phyloP scores from a whole-genome alignment of 108 stramenopile genomes.

The Ochromonas danica region DNA sequence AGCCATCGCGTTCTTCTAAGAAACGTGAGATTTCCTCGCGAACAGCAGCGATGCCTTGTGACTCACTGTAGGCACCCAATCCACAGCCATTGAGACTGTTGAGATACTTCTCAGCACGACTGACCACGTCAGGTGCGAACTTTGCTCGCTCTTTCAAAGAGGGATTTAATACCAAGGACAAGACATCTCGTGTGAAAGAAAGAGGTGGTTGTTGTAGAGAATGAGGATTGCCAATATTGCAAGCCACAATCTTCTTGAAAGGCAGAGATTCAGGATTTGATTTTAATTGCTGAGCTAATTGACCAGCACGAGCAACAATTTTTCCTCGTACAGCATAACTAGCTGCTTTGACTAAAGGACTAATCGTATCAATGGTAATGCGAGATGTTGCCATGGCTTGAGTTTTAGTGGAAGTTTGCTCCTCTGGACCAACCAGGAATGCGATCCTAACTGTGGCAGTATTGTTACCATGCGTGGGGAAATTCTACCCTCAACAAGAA shows the following conservation, averaged over 20 bases:
- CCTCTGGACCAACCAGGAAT: too few species aligned
- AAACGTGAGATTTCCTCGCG: conserved; percentile 42
- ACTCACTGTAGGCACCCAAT: conserved; percentile 54
- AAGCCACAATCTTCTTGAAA: conserved; percentile 63
- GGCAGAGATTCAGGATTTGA: neutral
- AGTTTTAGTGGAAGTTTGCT: too few species aligned
- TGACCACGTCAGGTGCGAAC: conserved; percentile 50
- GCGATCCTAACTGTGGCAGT: too few species aligned
- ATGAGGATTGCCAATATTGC: conserved; percentile 95
- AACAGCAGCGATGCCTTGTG: conserved; percentile 68
- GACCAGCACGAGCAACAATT: conserved; percentile 35
- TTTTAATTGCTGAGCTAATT: conserved; percentile 28
- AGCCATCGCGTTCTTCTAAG: conserved; percentile 64
- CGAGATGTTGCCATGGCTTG: too few species aligned
- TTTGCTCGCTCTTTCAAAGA: conserved; percentile 45
- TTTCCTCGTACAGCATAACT: conserved; percentile 45
- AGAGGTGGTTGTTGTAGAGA: conserved; percentile 81
- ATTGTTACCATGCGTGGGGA: too few species aligned
- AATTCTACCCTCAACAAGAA: too few species aligned
- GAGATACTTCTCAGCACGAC: conserved; percentile 55
- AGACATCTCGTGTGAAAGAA: conserved; percentile 74
- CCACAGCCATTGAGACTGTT: neutral
- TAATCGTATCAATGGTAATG: conserved; percentile 31
- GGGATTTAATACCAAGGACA: conserved; percentile 78
- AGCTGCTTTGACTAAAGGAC: conserved; percentile 3